Evolutionary conservation across 2,329 filamentous ascomycete species (phyloP), one percentile per base, ranked within the genome.

Genomic region (Leptographium wingfieldii): DNA sequence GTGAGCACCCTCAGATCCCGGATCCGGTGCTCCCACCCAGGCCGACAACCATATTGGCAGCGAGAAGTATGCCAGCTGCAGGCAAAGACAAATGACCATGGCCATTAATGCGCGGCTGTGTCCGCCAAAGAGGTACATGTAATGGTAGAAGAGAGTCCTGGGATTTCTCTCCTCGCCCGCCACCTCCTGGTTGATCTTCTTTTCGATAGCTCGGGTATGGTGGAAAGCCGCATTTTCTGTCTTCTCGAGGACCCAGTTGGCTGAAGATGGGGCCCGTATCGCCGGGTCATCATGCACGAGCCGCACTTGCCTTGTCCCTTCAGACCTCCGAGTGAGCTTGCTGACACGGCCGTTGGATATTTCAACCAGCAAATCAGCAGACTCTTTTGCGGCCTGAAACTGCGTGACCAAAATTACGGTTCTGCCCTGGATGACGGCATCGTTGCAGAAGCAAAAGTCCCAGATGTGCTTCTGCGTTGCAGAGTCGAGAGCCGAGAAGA

Each of bases 341-440:
- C 33, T 48, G 14, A 54, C 57, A 11, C 27, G 33, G 12, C 57
- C 57, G 5, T 59, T 35, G 16, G 33, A 33, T 49, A 59, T 11
- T 25, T 54, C 33, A 7, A 59, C 27, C 25, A 59, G 31, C 33
- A 59, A 49, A 40, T 59, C 49, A 6, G 57, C 57, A 11, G 49
- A 25, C 3, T 46, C 48, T 9, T 29, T 54, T 22, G 57, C 57
- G 1, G 57, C 57, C 33, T 59, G 77, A 48, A 80, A 67, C 64
- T 84, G 81, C 3, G 80, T 82, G 3, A 84, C 81, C 19, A 84
- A 71, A 6, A 84, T 76, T 1, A 77, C 74, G 1, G 81, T 84
- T 35, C 81, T 73, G 10, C 76, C 79, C 25, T 72, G 72, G 11
- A 84, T 72, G 31, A 84, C 66, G 2, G 40, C 51, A 19, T 81